phyloP scores from a whole-genome alignment of 345 rosid species.

The Geranium brycei region DNA sequence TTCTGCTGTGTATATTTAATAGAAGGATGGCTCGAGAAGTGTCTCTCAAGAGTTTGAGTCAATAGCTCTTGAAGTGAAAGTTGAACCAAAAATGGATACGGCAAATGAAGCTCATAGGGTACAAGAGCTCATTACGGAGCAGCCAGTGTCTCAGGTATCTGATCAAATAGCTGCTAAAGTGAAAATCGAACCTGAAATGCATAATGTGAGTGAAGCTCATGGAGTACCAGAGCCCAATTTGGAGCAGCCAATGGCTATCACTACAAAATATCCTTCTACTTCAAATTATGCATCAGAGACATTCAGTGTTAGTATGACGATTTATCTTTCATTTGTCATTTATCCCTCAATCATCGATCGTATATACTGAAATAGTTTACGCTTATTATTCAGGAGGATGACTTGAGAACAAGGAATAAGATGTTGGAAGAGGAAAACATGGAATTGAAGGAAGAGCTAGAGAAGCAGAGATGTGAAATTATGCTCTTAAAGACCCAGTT shows the following conservation, averaged over 20 bases:
- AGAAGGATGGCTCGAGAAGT: not conserved
- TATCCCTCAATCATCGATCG: not conserved
- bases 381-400: slow-evolving; percentile 13
- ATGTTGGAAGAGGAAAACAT: slow-evolving; percentile 10
- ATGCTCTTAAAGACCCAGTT: slow-evolving; percentile 2
- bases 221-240: not conserved
- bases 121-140: slow-evolving; percentile 1
- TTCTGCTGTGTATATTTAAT: not conserved
- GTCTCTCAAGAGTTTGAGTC: not conserved
- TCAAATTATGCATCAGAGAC: not conserved
- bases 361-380: not conserved
- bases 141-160: not conserved
- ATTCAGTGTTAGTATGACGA: not conserved
- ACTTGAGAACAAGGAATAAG: slow-evolving; percentile 11
- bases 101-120: slow-evolving; percentile 3
- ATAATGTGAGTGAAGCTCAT: not conserved
- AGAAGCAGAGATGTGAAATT: slow-evolving; percentile 4
- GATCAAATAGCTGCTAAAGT: not conserved
- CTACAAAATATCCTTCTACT: not conserved
- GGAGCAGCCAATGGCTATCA: not conserved
- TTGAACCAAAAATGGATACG: slow-evolving; percentile 6
- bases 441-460: slow-evolving; percentile 9
- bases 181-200: not conserved
- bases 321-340: not conserved
- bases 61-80: slow-evolving; percentile 12